Percentiles rank a stretch among this genome's conserved stretches.
Evolutionary conservation across 164 flowering plant genomes (phyloP).

Genomic region (Magnolia sinica): DNA sequence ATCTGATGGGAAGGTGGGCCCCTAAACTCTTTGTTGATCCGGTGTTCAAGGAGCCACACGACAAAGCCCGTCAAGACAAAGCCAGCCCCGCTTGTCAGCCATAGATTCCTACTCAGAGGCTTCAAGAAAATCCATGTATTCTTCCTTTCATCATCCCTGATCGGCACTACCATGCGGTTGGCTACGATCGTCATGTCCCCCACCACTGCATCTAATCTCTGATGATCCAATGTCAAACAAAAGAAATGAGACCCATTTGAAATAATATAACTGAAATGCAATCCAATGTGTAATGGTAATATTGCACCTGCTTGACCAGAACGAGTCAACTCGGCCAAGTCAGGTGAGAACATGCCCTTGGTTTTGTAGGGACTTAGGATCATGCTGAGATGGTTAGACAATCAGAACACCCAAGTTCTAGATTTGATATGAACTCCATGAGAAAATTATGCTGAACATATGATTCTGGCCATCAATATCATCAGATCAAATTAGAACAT

Average conservation of each 20-base stretch:
- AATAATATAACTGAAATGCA: too few relatives aligned
- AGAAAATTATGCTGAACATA: too few relatives aligned
- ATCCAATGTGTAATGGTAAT: neutral
- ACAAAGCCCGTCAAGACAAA: constrained; percentile 26
- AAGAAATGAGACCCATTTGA: too few relatives aligned
- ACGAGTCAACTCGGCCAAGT: too few relatives aligned
- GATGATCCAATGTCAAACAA: neutral
- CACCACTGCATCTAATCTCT: constrained; percentile 33
- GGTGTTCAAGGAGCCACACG: constrained; percentile 29
- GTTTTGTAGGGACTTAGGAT: too few relatives aligned
- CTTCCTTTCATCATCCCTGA: constrained; percentile 3
- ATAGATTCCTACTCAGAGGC: constrained; percentile 26
- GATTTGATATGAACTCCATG: too few relatives aligned
- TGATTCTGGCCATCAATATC: too few relatives aligned
- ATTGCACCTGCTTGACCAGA: neutral
- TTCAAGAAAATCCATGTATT: constrained; percentile 23
- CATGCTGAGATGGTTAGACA: too few relatives aligned
- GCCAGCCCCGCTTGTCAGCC: constrained; percentile 18
- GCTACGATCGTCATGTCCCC: constrained; percentile 33
- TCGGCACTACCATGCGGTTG: constrained; percentile 24
- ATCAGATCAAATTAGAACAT: too few relatives aligned
- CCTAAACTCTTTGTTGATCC: constrained; percentile 15
- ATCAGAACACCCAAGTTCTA: too few relatives aligned
- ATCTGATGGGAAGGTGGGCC: constrained; percentile 17
- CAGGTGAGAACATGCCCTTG: too few relatives aligned